These are phyloP conservation scores for Trichoderma sp. DNA, from an alignment of 2,329 filamentous ascomycete species.

Conservation along the genomic window DNA sequence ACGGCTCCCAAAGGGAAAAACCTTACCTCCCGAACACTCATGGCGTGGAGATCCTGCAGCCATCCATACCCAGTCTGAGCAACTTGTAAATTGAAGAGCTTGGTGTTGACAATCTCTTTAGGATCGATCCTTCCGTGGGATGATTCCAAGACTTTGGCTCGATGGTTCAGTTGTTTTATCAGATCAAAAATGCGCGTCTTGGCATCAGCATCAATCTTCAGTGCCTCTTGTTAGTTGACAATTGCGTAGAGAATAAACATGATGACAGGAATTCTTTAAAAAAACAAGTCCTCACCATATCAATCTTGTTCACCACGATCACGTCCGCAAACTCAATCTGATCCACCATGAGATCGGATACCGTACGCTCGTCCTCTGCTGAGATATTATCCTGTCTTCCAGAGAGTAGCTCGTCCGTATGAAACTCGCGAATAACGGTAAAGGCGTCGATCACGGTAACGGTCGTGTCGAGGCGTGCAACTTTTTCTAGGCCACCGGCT, in stretches of 20 bases:
- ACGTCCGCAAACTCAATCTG: constrained; percentile 78
- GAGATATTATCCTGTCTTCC: constrained; percentile 61
- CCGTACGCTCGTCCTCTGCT: constrained; percentile 68
- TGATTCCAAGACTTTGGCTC: constrained; percentile 62
- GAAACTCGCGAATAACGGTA: constrained; percentile 69
- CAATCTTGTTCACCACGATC: constrained; percentile 68
- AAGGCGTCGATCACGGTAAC: constrained; percentile 73
- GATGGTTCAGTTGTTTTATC: constrained; percentile 62
- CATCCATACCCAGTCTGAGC: constrained; percentile 66
- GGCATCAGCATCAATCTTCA: constrained; percentile 40
- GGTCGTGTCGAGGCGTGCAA: constrained; percentile 67
- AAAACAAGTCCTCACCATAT: constrained; percentile 47
- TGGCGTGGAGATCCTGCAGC: constrained; percentile 67
- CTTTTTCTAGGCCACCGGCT: constrained; percentile 62
- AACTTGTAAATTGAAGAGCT: constrained; percentile 61
- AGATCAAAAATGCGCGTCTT: constrained; percentile 50
- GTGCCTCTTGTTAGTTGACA: too few relatives aligned
- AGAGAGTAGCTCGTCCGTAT: constrained; percentile 66
- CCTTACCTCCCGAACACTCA: constrained; percentile 58
- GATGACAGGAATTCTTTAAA: background rate
- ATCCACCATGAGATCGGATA: constrained; percentile 73
- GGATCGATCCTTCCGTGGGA: constrained; percentile 60
- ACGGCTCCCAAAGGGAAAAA: background rate
- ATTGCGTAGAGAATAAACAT: too few relatives aligned
- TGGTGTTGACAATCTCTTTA: constrained; percentile 62